Percentiles rank a stretch among this genome's conserved stretches.
Conservation (phyloP, 257 asterid genomes). For the Lavandula angustifolia region DNA sequence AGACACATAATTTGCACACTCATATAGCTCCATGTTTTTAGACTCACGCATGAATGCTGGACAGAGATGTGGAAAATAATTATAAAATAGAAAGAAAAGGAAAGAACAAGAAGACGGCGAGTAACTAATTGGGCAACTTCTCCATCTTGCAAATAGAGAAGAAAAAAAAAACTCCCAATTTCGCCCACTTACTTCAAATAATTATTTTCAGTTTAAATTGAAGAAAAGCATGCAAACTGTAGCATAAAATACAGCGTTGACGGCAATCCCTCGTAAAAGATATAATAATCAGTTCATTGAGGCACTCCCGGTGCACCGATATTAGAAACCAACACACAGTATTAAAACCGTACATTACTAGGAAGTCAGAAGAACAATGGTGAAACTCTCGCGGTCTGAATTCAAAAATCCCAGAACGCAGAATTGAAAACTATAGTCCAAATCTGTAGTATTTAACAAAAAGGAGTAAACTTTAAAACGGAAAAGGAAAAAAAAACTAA, state of each 20-base stretch:
- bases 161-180: slow-evolving; percentile 1
- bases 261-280: slow-evolving; percentile 7
- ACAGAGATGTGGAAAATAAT: slow-evolving; percentile 4
- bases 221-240: slow-evolving; percentile 39
- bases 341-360: slow-evolving; percentile 39
- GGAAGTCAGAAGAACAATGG: slow-evolving; percentile 12
- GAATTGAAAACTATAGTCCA: slow-evolving; percentile 33
- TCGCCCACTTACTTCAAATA: slow-evolving; percentile 17
- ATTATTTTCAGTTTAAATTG: slow-evolving; percentile 12
- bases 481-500: neutral
- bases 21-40: neutral
- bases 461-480: neutral
- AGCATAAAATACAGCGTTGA: slow-evolving; percentile 25
- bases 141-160: slow-evolving; percentile 10
- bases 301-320: slow-evolving; percentile 31
- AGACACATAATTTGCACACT: neutral
- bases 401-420: slow-evolving; percentile 26
- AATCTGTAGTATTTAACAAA: neutral
- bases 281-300: slow-evolving; percentile 20
- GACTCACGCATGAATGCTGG: slow-evolving; percentile 3
- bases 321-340: slow-evolving; percentile 26
- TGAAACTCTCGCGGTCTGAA: slow-evolving; percentile 20
- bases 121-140: slow-evolving; percentile 21
- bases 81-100: neutral
- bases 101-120: neutral